Evolutionary conservation across 2,329 filamentous ascomycete species (phyloP).

Genomic region (Chaetomiaceae sp.): DNA sequence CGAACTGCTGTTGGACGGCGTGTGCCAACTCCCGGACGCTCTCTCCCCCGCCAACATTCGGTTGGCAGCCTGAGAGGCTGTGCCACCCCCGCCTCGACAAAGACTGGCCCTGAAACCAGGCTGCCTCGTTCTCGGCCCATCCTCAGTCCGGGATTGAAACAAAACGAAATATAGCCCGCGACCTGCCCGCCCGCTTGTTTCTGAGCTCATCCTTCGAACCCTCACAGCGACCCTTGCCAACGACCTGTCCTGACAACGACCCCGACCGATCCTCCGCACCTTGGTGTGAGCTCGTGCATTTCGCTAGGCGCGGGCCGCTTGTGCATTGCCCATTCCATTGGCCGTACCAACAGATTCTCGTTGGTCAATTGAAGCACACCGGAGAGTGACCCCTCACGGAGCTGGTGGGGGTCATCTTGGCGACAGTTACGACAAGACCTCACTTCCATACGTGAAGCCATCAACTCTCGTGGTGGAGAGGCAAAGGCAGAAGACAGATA

Average conservation of each 20-base stretch:
- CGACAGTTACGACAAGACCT: neutral
- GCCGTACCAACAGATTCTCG: no score
- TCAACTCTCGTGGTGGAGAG: neutral
- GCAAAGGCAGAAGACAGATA: neutral
- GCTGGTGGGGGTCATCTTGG: neutral
- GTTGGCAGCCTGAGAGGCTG: slow-evolving; percentile 2
- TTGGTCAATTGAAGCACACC: neutral
- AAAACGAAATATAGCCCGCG: slow-evolving; percentile 1
- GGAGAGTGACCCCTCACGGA: neutral
- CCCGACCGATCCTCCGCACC: no score
- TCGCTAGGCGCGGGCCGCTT: no score
- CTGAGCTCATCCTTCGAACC: neutral
- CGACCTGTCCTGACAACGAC: no score
- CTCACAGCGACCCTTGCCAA: neutral
- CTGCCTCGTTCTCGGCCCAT: neutral
- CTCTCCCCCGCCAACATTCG: neutral
- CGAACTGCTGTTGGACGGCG: neutral
- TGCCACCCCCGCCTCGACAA: slow-evolving; percentile 7
- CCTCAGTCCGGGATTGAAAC: neutral
- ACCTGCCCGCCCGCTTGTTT: neutral
- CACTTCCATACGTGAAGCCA: no score
- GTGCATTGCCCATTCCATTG: no score
- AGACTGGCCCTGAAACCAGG: slow-evolving; percentile 3
- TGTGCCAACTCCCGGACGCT: neutral
- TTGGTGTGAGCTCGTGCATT: no score